Evolutionary conservation across 148 eudicot species (phyloP).

Genomic region (Oxyria digyna): DNA sequence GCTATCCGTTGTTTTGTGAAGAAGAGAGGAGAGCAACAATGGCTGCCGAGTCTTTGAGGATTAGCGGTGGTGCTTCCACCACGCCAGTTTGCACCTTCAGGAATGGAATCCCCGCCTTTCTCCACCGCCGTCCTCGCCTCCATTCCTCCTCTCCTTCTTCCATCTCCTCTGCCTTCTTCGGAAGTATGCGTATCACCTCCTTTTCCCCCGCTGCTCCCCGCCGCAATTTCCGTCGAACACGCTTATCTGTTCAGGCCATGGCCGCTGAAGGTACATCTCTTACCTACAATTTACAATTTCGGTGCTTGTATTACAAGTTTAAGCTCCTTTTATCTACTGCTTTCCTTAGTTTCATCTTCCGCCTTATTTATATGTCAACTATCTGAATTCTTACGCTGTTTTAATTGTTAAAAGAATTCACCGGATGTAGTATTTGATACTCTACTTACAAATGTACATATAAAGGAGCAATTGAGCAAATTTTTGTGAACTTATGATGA

Average conservation of each 20-base stretch:
- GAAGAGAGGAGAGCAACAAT: neutral
- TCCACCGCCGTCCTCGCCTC: constrained; percentile 1
- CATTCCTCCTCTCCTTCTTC: constrained; percentile 5
- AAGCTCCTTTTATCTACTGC: no score
- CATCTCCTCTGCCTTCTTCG: constrained; percentile 5
- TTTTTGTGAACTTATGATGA: no score
- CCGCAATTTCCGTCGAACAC: neutral
- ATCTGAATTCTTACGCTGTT: no score
- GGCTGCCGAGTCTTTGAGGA: constrained; percentile 13
- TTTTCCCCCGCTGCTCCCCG: neutral
- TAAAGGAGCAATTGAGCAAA: no score
- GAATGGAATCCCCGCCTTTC: constrained; percentile 5
- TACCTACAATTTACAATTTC: neutral
- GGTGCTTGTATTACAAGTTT: no score
- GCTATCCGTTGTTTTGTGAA: no score
- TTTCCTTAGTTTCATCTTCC: neutral
- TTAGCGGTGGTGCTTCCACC: constrained; percentile 4
- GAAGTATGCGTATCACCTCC: constrained; percentile 9
- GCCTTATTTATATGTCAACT: neutral
- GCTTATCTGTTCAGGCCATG: constrained; percentile 11
- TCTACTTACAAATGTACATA: no score
- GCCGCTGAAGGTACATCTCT: constrained; percentile 13
- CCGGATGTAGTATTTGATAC: no score
- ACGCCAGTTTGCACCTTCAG: constrained; percentile 1
- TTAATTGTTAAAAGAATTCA: no score